phyloP scores from a whole-genome alignment of 2,329 filamentous ascomycete species.

The Aureobasidium subglaciale region DNA sequence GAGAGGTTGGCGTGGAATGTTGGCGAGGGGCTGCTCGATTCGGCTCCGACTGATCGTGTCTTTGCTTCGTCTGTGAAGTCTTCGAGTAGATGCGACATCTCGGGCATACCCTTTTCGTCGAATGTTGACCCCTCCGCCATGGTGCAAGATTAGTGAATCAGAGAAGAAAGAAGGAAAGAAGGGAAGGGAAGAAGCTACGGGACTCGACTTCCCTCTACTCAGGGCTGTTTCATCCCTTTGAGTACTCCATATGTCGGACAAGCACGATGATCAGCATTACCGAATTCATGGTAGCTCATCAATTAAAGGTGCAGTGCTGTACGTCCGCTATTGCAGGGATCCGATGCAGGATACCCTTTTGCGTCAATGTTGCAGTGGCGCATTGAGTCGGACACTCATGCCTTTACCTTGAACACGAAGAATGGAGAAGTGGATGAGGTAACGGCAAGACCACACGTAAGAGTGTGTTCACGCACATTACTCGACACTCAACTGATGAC shows the following conservation, averaged over 20 bases:
- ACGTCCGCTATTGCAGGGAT: neutral
- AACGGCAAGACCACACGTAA: no score
- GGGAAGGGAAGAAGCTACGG: neutral
- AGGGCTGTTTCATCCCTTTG: neutral
- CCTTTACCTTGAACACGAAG: neutral
- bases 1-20: conserved; percentile 2
- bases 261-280: neutral
- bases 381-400: neutral
- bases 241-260: neutral
- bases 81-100: conserved; percentile 8
- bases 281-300: neutral
- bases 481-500: no score
- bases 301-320: neutral
- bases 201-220: neutral
- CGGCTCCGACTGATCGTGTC: neutral
- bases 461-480: no score
- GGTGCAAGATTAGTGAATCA: neutral
- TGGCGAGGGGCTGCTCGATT: neutral
- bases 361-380: neutral
- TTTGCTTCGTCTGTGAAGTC: neutral
- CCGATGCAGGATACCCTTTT: neutral
- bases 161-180: neutral
- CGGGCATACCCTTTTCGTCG: conserved; percentile 4
- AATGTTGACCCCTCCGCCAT: conserved; percentile 1
- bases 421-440: neutral